Conservation (phyloP, 148 eudicot species). For the Chenopodium album region DNA sequence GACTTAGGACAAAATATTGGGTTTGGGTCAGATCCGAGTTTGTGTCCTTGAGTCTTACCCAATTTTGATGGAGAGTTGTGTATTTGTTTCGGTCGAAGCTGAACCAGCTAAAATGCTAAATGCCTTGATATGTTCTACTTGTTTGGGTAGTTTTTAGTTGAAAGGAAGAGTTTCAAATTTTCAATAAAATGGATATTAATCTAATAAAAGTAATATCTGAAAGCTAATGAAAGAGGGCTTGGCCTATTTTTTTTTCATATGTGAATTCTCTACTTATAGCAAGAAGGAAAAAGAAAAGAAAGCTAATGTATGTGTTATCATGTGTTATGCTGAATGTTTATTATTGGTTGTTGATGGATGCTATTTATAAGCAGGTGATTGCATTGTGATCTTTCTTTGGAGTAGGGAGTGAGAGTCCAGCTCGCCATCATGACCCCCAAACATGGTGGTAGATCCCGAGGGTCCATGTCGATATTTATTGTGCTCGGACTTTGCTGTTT, state of each 20-base stretch:
- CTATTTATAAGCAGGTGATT: constrained; percentile 11
- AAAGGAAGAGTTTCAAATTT: not conserved
- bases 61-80: no score
- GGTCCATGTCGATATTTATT: constrained; percentile 49
- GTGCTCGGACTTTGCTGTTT: constrained; percentile 64
- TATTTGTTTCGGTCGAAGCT: not conserved
- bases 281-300: not conserved
- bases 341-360: constrained; percentile 6
- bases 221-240: not conserved
- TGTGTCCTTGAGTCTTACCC: not conserved
- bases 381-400: constrained; percentile 1
- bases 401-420: not conserved
- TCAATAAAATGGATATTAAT: not conserved
- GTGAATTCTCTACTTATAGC: not conserved
- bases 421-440: constrained; percentile 50
- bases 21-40: not conserved
- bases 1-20: not conserved
- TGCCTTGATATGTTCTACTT: not conserved
- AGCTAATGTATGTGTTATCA: not conserved
- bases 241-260: not conserved
- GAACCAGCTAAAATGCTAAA: not conserved
- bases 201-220: not conserved
- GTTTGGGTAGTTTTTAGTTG: not conserved
- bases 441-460: constrained; percentile 44
- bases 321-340: constrained; percentile 5